Base-by-base conservation (phyloP, 345 rosid genomes). In the Barbarea vulgaris region DNA sequence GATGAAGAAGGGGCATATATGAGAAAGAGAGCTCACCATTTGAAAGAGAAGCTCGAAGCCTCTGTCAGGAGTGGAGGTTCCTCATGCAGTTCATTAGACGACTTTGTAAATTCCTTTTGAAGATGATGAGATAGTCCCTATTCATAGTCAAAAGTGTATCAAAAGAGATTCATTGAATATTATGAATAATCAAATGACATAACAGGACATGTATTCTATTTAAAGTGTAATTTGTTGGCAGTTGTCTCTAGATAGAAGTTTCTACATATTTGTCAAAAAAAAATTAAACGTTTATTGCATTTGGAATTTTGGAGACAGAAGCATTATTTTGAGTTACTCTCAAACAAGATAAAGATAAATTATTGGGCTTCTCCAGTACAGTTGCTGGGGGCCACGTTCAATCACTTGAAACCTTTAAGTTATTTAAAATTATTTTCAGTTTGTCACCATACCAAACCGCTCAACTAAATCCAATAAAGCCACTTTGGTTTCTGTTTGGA, bases 1-100 rank as follows among this genome's bases (percentile, higher is more conserved):
- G 83, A 56, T 59, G 68, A 72, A 31, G 74, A 75, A 72, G 82
- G 81, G 3, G 79, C 15, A 19, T 77, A 68, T 1, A 83, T 81
- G 61, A 83, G 82, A 69, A 59, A 75, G 59, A 75, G 74, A 36
- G 82, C n/a, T n/a, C n/a, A n/a, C 58, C 7, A 30, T 19, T 60
- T 83, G 72, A 81, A 83, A 66, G 77, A 73, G 55, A 78, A 65
- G 47, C 22, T 81, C 1, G 15, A 60, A 75, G 48, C 44, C 27
- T 67, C 69, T 24, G 56, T 34, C 4, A 13, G 34, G 24, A 67
- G 22, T 24, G 82, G 77, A 37, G 82, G 79, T 22, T 75, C 81
- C 15, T 75, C 82, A 34, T 52, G 53, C 47, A 68, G 30, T 53
- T 81, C 81, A 67, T 19, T 69, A 27, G 69, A 75, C 1, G 11